Conservation (phyloP, 352 stramenopile species). For the Pythium myriotylum region DNA sequence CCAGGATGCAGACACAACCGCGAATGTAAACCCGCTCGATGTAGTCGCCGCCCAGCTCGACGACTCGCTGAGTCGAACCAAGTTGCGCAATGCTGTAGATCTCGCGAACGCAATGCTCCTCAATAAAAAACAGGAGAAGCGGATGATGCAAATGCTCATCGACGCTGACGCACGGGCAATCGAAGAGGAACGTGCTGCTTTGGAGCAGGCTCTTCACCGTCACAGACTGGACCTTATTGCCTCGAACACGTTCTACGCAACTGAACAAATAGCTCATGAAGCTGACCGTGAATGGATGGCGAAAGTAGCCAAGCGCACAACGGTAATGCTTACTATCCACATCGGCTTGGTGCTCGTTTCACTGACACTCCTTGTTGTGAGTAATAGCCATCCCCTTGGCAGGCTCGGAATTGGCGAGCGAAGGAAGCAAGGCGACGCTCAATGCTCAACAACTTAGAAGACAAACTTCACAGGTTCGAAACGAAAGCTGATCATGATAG, state of each 20-base stretch:
- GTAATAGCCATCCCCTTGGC: constrained; percentile 61
- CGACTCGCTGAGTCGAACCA: constrained; percentile 64
- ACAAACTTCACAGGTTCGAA: not conserved
- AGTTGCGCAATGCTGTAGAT: constrained; percentile 73
- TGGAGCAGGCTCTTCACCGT: constrained; percentile 63
- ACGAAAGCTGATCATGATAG: not conserved
- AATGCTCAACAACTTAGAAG: not conserved
- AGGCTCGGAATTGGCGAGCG: constrained; percentile 67
- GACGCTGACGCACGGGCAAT: constrained; percentile 68
- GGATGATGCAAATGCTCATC: constrained; percentile 64
- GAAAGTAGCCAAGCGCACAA: constrained; percentile 18
- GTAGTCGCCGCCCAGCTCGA: constrained; percentile 34
- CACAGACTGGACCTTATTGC: constrained; percentile 56
- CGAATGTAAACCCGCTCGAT: constrained; percentile 9
- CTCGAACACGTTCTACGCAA: constrained; percentile 29
- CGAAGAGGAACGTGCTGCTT: constrained; percentile 58
- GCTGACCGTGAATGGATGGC: constrained; percentile 31
- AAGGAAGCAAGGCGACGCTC: constrained; percentile 27
- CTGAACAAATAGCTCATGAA: constrained; percentile 12
- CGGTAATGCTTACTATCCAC: constrained; percentile 3
- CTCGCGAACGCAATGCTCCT: constrained; percentile 51
- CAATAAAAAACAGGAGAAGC: constrained; percentile 67
- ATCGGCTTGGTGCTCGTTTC: no score
- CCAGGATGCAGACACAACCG: not conserved
- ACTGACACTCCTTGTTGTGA: not conserved